phyloP scores from a whole-genome alignment of 306 rosid species.

The Ormosia emarginata region DNA sequence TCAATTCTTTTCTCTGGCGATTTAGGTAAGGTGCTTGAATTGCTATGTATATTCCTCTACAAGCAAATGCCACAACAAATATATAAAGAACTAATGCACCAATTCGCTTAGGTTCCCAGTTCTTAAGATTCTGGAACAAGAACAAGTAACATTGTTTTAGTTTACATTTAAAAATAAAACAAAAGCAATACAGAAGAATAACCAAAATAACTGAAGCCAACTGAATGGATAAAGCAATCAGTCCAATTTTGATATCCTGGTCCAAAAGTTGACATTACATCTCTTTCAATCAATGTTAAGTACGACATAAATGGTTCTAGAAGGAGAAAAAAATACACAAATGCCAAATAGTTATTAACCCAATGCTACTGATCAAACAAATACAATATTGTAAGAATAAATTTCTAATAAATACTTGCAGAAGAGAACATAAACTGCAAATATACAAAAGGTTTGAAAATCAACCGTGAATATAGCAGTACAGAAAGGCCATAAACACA shows the following conservation, averaged over 20 bases:
- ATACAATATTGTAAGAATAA: neutral
- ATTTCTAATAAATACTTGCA: neutral
- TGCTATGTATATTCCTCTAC: conserved; percentile 57
- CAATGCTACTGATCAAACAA: neutral
- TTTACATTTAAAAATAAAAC: neutral
- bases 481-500: neutral
- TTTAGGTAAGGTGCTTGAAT: conserved; percentile 57
- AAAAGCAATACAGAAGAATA: neutral
- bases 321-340: neutral
- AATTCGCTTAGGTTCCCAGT: conserved; percentile 75
- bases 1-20: conserved; percentile 59
- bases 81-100: conserved; percentile 65
- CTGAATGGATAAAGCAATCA: neutral
- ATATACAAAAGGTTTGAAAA: neutral
- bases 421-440: neutral
- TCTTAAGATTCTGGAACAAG: conserved; percentile 59
- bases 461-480: neutral
- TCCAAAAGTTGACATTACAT: neutral
- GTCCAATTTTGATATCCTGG: neutral
- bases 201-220: neutral
- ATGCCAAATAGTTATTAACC: conserved; percentile 1
- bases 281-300: neutral
- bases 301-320: neutral
- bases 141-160: conserved; percentile 20
- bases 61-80: conserved; percentile 50